Base-by-base conservation (phyloP, 768 basidiomycete genomes). In the Coprinopsis strossmayeri region DNA sequence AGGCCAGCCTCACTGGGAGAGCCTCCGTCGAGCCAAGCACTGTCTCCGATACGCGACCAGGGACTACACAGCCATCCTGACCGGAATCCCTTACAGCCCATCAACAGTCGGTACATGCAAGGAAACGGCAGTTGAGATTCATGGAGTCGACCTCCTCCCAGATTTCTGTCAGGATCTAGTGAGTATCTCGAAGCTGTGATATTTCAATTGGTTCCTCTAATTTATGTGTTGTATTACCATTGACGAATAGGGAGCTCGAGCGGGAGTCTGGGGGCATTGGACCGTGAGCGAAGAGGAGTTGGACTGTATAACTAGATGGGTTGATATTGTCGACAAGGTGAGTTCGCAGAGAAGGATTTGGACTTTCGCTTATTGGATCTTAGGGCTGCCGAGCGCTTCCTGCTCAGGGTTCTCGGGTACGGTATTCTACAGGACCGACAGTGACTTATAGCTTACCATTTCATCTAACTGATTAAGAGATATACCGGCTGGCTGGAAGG, bases 91-190 rank as follows among this genome's bases (percentile, higher is more conserved):
- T 0, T 21, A 45, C 23, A 52, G 51, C 18, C 34, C 34, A 2
- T 23, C 45, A 11, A 53, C 55, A 17, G 54, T 63, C 50, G 58
- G 37, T 35, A 51, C 59, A 3, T 64, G 63, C 41, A 56, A 52
- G 26, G 57, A 60, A n/a, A 61, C 54, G 0, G 58, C 60, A 7
- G 56, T 55, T 10, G 48, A 50, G 20, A 61, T 64, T n/a, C 63
- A 64, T 44, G 58, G 57, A 4, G 41, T 43, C 9, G 25, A 41
- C 2, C 45, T 61, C 13, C 54, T 52, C 15, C 55, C 63, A 0
- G 55, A 58, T 43, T 64, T 61, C 46, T 64, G 63, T 48, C 60
- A 59, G 38, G 60, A 64, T 49, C 41, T 64, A 49, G 63, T 64
- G 37, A 28, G 57, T 45, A 3, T 7, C 9, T 32, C 9, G 30